Evolutionary conservation across 208 protist genomes (phyloP), one percentile per base, ranked within the genome.

Genomic region (Leishmania aethiopica): DNA sequence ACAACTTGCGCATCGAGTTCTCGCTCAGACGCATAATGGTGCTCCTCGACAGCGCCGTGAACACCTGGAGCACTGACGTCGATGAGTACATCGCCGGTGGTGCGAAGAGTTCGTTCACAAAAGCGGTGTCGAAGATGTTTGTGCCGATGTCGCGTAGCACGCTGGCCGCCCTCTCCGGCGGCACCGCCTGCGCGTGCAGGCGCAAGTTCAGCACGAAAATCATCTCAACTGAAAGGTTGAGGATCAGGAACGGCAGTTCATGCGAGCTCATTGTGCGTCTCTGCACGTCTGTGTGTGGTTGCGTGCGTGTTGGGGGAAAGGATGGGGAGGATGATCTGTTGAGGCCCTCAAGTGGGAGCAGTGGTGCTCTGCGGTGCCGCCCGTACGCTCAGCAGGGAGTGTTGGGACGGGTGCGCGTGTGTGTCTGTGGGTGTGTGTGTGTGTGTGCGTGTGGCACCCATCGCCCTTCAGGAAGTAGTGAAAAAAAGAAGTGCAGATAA

Each of bases 191-290:
- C 2, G 94, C 95, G 1, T 87, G 72, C 42, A 99, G 91, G 11
- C 98, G 93, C 49, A 94, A 91, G 73, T 98, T 69, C 15, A 99
- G 83, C 32, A 99, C 95, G 71, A 96, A 99, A 13, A 98, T 85
- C 96, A 98, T 98, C 87, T 99, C 97, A n/a, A 90, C 90, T 3
- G 95, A 95, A 75, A 96, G 90, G 82, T 98, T 98, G 80, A 98
- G 85, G 17, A 98, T 86, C n/a, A 98, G 82, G 87, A 98, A 98
- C 1, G 94, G 91, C 90, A 98, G 91, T 32, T 84, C 86, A 88
- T 91, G 80, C 19, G 82, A 47, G 13, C 89, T 86, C 96, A 98
- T 98, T 1, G 17, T 82, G 74, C 51, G 60, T 40, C 10, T 19
- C 60, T 17, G n/a, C 32, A 25, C 8, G 10, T 67, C 60, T 32